phyloP scores from a whole-genome alignment of 2,329 filamentous ascomycete genomes.

The Penicillium palitans region DNA sequence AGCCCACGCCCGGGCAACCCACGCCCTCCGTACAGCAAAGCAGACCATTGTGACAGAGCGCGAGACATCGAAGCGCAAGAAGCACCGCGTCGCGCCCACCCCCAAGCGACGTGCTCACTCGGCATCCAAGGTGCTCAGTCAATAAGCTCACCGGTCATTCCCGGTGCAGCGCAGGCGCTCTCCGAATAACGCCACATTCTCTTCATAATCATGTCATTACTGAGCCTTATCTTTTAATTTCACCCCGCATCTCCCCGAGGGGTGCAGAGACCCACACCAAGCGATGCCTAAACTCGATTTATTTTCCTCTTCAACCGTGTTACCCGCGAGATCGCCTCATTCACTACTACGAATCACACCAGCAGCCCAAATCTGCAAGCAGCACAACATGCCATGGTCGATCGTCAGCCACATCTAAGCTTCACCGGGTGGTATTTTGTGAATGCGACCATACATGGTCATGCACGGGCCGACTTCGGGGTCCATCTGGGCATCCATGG shows the following conservation, averaged over 20 bases:
- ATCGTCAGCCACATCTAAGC: background rate
- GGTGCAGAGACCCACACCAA: background rate
- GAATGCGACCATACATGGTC: background rate
- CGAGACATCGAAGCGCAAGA: constrained; percentile 31
- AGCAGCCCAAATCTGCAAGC: background rate
- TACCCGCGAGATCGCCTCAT: constrained; percentile 10
- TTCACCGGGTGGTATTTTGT: background rate
- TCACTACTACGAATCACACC: background rate
- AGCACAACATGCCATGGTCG: background rate
- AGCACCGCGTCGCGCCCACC: constrained; percentile 30
- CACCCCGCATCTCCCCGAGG: constrained; percentile 5
- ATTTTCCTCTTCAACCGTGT: constrained; percentile 4
- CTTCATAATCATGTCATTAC: constrained; percentile 8
- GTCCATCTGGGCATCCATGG: background rate
- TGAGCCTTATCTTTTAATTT: constrained; percentile 13
- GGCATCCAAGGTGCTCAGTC: constrained; percentile 20
- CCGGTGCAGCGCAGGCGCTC: constrained; percentile 25
- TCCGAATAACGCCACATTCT: constrained; percentile 9
- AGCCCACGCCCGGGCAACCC: constrained; percentile 43
- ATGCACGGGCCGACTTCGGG: constrained; percentile 7
- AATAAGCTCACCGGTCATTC: background rate
- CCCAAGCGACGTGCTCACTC: constrained; percentile 32
- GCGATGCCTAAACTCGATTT: background rate
- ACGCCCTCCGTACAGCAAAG: constrained; percentile 40
- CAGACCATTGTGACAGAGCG: constrained; percentile 26